Evolutionary conservation across 2,329 filamentous ascomycete genomes (phyloP).

Genomic region (Drechslerella coelobrocha): DNA sequence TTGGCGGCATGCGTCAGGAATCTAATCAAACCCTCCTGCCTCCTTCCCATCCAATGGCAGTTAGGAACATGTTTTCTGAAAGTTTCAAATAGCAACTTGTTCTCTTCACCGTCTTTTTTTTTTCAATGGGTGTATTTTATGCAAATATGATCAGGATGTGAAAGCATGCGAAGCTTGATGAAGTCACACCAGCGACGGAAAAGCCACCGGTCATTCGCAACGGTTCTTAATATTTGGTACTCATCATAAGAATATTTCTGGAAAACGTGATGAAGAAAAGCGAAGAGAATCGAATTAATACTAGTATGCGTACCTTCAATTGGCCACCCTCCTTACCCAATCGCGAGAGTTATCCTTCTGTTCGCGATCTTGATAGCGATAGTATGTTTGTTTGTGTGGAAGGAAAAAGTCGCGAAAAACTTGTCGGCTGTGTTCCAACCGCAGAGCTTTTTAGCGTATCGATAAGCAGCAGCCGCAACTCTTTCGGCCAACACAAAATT

Average conservation of each 20-base stretch:
- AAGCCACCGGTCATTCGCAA: slow-evolving; percentile 68
- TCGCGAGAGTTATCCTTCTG: too few species aligned
- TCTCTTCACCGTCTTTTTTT: too few species aligned
- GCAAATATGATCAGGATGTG: too few species aligned
- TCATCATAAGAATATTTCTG: slow-evolving; percentile 62
- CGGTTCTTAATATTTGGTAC: slow-evolving; percentile 66
- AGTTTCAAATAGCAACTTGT: not conserved
- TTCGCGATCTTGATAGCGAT: not conserved
- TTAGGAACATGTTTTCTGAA: not conserved
- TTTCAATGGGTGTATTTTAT: too few species aligned
- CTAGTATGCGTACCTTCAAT: slow-evolving; percentile 9
- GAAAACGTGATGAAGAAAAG: not conserved
- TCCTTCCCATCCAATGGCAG: not conserved
- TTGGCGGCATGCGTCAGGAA: not conserved
- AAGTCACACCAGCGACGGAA: slow-evolving; percentile 51
- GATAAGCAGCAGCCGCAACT: slow-evolving; percentile 23
- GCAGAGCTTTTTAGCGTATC: slow-evolving; percentile 24
- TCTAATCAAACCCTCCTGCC: not conserved
- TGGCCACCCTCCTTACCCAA: too few species aligned
- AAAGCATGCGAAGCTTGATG: slow-evolving; percentile 58
- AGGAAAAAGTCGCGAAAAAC: slow-evolving; percentile 17
- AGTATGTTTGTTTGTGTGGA: slow-evolving; percentile 2
- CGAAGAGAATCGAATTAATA: not conserved
- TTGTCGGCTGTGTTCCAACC: slow-evolving; percentile 4
- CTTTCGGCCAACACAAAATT: slow-evolving; percentile 15